These are phyloP conservation scores for Fusarium musae DNA, from an alignment of 2,329 filamentous ascomycete species.

Conservation along the genomic window DNA sequence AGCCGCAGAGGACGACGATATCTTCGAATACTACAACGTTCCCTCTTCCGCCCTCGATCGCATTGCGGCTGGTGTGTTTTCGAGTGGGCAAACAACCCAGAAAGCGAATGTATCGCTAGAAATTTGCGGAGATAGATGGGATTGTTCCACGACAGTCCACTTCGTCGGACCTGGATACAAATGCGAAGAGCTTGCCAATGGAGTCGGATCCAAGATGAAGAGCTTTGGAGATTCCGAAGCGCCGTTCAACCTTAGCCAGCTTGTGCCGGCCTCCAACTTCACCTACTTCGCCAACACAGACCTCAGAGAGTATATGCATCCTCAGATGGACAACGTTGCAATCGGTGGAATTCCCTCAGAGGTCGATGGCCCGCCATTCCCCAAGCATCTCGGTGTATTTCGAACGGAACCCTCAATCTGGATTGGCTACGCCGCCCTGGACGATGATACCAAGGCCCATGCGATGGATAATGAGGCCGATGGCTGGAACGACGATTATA, in stretches of 20 bases:
- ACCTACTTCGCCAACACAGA: slow-evolving; percentile 26
- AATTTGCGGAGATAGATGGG: slow-evolving; percentile 32
- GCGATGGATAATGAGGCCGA: background rate
- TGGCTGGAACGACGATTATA: slow-evolving; percentile 33
- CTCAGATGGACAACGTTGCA: slow-evolving; percentile 18
- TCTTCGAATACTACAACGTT: slow-evolving; percentile 34
- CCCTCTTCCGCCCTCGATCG: background rate
- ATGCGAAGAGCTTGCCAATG: slow-evolving; percentile 29
- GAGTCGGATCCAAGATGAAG: slow-evolving; percentile 5
- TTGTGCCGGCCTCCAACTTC: slow-evolving; percentile 24
- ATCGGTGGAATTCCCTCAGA: background rate
- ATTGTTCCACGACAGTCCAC: slow-evolving; percentile 35
- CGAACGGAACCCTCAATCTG: slow-evolving; percentile 34
- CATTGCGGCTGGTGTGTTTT: slow-evolving; percentile 31
- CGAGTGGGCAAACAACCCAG: slow-evolving; percentile 12
- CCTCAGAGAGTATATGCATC: slow-evolving; percentile 28
- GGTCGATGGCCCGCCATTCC: background rate
- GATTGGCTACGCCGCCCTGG: slow-evolving; percentile 31
- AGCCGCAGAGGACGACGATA: background rate
- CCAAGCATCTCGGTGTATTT: slow-evolving; percentile 28
- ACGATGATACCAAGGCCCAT: slow-evolving; percentile 8
- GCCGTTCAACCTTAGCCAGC: slow-evolving; percentile 28
- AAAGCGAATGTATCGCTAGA: slow-evolving; percentile 14
- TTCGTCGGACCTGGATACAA: slow-evolving; percentile 38
- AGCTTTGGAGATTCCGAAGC: background rate